These are phyloP conservation scores for Dioscorea alata DNA, from an alignment of 106 monocot species.

Conservation along the genomic window DNA sequence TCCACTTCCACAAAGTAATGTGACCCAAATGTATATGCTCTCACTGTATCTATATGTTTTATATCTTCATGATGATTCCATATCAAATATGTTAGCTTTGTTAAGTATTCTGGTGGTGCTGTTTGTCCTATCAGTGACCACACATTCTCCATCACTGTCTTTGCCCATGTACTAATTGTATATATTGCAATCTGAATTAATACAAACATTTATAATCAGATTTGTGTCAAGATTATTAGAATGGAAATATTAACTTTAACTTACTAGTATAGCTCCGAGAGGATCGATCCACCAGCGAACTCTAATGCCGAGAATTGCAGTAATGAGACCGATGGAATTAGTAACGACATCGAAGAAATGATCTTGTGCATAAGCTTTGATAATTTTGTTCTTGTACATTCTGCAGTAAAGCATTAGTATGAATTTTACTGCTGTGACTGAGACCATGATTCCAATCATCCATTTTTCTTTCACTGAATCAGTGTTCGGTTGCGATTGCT, in stretches of 20 bases:
- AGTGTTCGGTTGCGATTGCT: conserved; percentile 38
- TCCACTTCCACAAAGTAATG: conserved; percentile 49
- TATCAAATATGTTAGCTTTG: conserved; percentile 43
- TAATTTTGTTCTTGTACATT: conserved; percentile 69
- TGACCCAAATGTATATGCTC: conserved; percentile 35
- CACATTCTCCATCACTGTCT: conserved; percentile 38
- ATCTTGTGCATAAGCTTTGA: conserved; percentile 83
- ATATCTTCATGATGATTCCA: conserved; percentile 44
- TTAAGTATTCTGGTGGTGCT: conserved; percentile 30
- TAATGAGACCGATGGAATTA: conserved; percentile 60
- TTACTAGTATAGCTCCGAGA: conserved; percentile 71
- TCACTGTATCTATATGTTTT: conserved; percentile 38
- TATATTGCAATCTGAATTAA: conserved; percentile 30
- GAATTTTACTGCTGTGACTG: conserved; percentile 59
- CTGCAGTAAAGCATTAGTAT: conserved; percentile 75
- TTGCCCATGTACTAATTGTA: conserved; percentile 39
- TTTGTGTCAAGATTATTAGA: background rate
- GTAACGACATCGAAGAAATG: conserved; percentile 93
- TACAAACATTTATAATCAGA: background rate
- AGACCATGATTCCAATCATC: conserved; percentile 83
- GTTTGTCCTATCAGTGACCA: conserved; percentile 30
- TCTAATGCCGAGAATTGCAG: conserved; percentile 57
- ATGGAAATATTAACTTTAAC: background rate
- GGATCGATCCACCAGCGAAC: conserved; percentile 86
- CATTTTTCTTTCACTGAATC: conserved; percentile 36